Conservation (phyloP, 2,329 filamentous ascomycete species). For the Clonostachys byssicola region DNA sequence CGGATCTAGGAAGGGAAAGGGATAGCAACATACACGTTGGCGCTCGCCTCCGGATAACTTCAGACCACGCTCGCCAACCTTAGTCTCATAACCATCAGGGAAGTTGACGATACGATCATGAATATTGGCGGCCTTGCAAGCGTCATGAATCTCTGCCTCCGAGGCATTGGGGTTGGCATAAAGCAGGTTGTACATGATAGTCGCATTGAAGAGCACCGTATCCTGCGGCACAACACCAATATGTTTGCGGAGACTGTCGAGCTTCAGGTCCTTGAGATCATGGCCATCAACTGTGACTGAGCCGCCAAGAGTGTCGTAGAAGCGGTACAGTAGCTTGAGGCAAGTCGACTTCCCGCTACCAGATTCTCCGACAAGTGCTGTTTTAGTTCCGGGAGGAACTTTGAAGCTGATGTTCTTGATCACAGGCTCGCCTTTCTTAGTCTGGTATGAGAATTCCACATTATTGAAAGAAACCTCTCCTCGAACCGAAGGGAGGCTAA, state of each 20-base stretch:
- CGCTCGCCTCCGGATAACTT: slow-evolving; percentile 57
- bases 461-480: slow-evolving; percentile 35
- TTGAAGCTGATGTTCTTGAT: slow-evolving; percentile 34
- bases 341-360: slow-evolving; percentile 44
- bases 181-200: slow-evolving; percentile 49
- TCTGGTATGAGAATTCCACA: slow-evolving; percentile 37
- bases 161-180: slow-evolving; percentile 45
- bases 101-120: slow-evolving; percentile 50
- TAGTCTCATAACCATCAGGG: slow-evolving; percentile 46
- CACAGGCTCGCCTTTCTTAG: slow-evolving; percentile 24
- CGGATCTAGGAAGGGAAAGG: too few species aligned
- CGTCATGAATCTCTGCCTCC: slow-evolving; percentile 43
- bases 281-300: slow-evolving; percentile 40
- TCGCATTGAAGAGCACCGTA: slow-evolving; percentile 46
- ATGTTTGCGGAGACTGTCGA: slow-evolving; percentile 29
- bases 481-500: not conserved
- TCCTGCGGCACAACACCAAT: slow-evolving; percentile 41
- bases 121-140: slow-evolving; percentile 48
- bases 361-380: slow-evolving; percentile 39
- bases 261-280: slow-evolving; percentile 34
- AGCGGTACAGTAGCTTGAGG: slow-evolving; percentile 44
- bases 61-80: slow-evolving; percentile 47
- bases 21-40: slow-evolving; percentile 37
- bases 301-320: slow-evolving; percentile 42
- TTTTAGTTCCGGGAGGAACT: slow-evolving; percentile 36